Base-by-base conservation (phyloP, 1,284 basidiomycete species). In the Entoloma clypeatum region DNA sequence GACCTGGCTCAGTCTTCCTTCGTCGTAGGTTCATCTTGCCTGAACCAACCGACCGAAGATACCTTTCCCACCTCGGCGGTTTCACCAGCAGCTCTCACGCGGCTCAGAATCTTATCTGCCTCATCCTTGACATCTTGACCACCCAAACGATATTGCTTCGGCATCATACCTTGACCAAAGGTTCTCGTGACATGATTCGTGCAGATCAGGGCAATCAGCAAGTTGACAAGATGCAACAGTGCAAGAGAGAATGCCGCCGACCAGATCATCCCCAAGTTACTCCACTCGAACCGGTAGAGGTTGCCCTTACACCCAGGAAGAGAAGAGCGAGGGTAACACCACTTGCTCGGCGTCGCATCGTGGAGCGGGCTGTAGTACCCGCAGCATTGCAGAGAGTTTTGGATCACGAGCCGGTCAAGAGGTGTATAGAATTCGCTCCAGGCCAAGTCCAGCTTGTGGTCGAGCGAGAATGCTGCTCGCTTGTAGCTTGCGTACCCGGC, bases 401-500 rank as follows among this genome's bases (percentile, higher is more conserved):
- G 86, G 32, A 91, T 71, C 39, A 78, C 59, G 7, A 77, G 67
- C 26, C 83, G 69, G 2, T 76, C 81, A 3, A 67, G 50, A 4
- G 74, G 65, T 2, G 78, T 80, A 52, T 82, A 79, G 57, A 72
- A 71, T 39, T 79, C 68, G 50, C 75, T 80, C 86, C 86, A 89
- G 17, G 81, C 77, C 44, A 75, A 62, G 59, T 85, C 82, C 46
- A 87, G 68, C 63, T 88, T 88, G 50, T 76, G 74, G 54, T 85
- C 81, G 45, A 89, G 73, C 28, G 82, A 71, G 65, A 85, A 87
- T 0, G 77, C 72, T 48, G 69, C 67, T 30, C 81, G 77, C 56
- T 81, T 83, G 69, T 87, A 88, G 16, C 78, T 69, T 29, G 75
- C 66, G 59, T 88, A 89, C 22, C 83, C 85, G 36, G 86, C 74